These are phyloP conservation scores for Mycena haematopus DNA, from an alignment of 768 basidiomycete species.

Conservation along the genomic window DNA sequence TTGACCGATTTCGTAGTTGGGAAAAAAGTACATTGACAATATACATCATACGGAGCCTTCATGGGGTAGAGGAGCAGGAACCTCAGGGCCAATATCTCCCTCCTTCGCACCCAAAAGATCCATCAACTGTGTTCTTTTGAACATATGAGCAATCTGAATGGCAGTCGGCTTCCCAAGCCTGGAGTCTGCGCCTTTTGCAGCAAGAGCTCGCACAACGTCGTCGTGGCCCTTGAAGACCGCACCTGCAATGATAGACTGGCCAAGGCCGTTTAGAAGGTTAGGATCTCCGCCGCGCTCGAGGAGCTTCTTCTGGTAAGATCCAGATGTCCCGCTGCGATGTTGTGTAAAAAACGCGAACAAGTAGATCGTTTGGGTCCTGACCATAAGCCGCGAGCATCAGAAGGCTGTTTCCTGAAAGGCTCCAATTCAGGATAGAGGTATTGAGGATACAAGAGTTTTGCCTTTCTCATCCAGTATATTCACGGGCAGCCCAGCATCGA, in stretches of 20 bases:
- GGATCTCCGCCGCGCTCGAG: slow-evolving; percentile 66
- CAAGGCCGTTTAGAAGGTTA: slow-evolving; percentile 71
- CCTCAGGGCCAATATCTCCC: slow-evolving; percentile 49
- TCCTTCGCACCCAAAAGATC: slow-evolving; percentile 63
- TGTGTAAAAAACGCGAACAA: slow-evolving; percentile 16
- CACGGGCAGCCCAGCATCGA: slow-evolving; percentile 72
- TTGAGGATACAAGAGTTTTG: slow-evolving; percentile 28
- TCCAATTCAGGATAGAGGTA: neutral
- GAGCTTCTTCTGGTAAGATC: slow-evolving; percentile 58
- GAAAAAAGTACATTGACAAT: slow-evolving; percentile 16
- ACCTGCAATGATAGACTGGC: slow-evolving; percentile 77
- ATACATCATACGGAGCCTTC: neutral
- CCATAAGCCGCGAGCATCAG: slow-evolving; percentile 79
- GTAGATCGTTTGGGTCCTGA: slow-evolving; percentile 3
- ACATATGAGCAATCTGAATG: slow-evolving; percentile 72
- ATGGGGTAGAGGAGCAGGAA: slow-evolving; percentile 39
- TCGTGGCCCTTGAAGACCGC: slow-evolving; percentile 78
- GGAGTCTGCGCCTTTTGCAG: slow-evolving; percentile 66
- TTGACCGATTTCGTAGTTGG: too few species aligned
- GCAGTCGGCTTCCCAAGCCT: slow-evolving; percentile 70
- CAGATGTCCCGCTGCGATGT: slow-evolving; percentile 55
- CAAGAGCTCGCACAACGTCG: slow-evolving; percentile 64
- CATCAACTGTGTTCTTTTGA: slow-evolving; percentile 63
- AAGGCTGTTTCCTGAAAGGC: slow-evolving; percentile 70
- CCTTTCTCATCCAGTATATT: slow-evolving; percentile 80